Evolutionary conservation across 1,284 basidiomycete species (phyloP).

Genomic region (Sporisorium sorghi): DNA sequence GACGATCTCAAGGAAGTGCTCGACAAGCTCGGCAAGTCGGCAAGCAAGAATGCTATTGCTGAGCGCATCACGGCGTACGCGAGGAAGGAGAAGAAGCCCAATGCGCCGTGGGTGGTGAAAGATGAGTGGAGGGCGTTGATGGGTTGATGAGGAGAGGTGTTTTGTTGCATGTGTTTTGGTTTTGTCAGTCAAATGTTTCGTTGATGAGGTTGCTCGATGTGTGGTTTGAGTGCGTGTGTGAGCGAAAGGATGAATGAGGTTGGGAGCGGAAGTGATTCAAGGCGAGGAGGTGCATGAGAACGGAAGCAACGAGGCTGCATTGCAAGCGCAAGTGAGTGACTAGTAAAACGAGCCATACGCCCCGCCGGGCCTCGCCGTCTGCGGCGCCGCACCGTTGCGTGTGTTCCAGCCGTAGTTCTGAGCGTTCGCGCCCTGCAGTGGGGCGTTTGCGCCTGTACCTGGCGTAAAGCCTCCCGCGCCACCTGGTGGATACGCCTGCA

Average conservation of each 20-base stretch:
- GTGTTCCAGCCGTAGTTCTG: conserved; percentile 19
- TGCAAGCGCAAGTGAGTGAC: not conserved
- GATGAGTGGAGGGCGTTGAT: conserved; percentile 37
- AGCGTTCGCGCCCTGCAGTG: conserved; percentile 7
- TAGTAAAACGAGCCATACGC: conserved; percentile 45
- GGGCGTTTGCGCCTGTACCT: conserved; percentile 31
- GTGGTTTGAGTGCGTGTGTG: conserved; percentile 3
- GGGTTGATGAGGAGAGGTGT: not conserved
- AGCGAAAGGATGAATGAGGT: not conserved
- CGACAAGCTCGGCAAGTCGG: conserved; percentile 41
- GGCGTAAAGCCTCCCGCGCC: conserved; percentile 13
- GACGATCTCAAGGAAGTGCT: conserved; percentile 61
- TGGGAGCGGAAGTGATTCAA: too few species aligned
- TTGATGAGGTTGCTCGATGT: too few species aligned
- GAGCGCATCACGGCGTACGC: conserved; percentile 52
- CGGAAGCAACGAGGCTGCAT: not conserved
- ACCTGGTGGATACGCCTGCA: not conserved
- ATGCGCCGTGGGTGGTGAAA: conserved; percentile 53
- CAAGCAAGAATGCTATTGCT: conserved; percentile 59
- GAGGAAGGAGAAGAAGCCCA: conserved; percentile 51
- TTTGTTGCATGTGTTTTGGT: not conserved
- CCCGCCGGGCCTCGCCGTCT: conserved; percentile 31
- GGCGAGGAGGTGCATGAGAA: too few species aligned
- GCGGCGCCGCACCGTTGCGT: conserved; percentile 9
- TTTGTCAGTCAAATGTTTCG: not conserved